Evolutionary conservation across 2,329 filamentous ascomycete genomes (phyloP), one percentile per base, ranked within the genome.

Genomic region (Hirsutella thompsonii): DNA sequence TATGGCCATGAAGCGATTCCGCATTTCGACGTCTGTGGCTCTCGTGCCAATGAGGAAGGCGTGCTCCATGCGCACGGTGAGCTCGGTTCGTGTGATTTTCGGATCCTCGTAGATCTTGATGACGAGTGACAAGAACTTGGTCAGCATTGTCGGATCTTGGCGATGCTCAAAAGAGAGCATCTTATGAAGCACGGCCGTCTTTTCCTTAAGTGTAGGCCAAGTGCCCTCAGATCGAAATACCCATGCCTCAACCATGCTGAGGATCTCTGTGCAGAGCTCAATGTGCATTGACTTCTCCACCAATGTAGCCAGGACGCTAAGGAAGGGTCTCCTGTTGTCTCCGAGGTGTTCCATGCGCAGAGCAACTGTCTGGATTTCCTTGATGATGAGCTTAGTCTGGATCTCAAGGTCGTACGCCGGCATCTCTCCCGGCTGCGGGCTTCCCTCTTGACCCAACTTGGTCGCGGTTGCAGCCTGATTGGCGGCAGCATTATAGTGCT

Each of bases 31-130:
- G 57, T 98, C 90, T 50, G 89, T 81, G 2, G 90, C 90, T 52
- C 93, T 70, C 0, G 90, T 93, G 21, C 93, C 92, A 38, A 98
- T 92, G 47, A 99, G 72, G 71, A 98, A 99, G 5, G 92, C 92
- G 61, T 96, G 90, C 64, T 99, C 92, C 74, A 99, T 83, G 4
- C 93, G 79, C 9, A 99, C 93, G 0, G 92, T 96, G 40, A 99
- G 72, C 61, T 99, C 92, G 0, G 90, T 95, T 26, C 89, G 76
- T 1, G 89, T 88, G 47, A 98, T 92, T 63, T 93, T 94, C 1
- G 88, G 86, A 54, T 98, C 92, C 55, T 98, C 93, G 57, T 99
- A 99, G 44, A 99, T 95, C 38, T 89, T 81, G 51, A 98, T 94
- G 20, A 99, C 92, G 20, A 99, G 76, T 49, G 96, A 85, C 44